Conservation (phyloP, 2,329 filamentous ascomycete genomes). For the Xenosphaeropsis pyriputrescens region DNA sequence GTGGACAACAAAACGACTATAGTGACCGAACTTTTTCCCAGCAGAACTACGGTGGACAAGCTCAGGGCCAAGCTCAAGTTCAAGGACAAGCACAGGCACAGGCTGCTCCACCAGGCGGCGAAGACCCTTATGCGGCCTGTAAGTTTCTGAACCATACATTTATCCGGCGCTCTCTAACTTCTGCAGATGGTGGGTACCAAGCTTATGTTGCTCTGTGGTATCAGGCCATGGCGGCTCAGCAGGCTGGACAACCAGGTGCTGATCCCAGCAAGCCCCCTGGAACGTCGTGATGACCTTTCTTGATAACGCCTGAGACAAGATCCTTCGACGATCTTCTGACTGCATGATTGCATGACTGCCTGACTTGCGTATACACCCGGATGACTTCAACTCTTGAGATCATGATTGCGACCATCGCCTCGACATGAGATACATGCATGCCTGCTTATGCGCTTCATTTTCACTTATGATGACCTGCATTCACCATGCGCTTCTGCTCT, state of each 20-base stretch:
- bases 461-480: constrained; percentile 8
- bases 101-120: constrained; percentile 29
- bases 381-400: constrained; percentile 14
- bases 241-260: constrained; percentile 16
- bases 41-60: constrained; percentile 27
- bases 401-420: constrained; percentile 14
- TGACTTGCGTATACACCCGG: constrained; percentile 15
- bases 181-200: constrained; percentile 61
- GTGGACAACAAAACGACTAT: constrained; percentile 33
- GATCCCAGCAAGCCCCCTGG: constrained; percentile 24
- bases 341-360: constrained; percentile 17
- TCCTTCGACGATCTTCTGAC: constrained; percentile 8
- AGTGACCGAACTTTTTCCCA: constrained; percentile 38
- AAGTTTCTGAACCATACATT: constrained; percentile 21
- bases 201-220: constrained; percentile 74
- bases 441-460: constrained; percentile 7
- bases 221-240: constrained; percentile 43
- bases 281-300: constrained; percentile 17
- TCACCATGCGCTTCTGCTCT: constrained; percentile 2
- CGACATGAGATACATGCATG: constrained; percentile 17
- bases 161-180: constrained; percentile 3
- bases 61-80: constrained; percentile 25
- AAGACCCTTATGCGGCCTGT: constrained; percentile 66
- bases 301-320: constrained; percentile 9
- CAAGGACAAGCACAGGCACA: constrained; percentile 12